phyloP scores from a whole-genome alignment of 345 rosid genomes.

The Diplotaxis tenuifolia region DNA sequence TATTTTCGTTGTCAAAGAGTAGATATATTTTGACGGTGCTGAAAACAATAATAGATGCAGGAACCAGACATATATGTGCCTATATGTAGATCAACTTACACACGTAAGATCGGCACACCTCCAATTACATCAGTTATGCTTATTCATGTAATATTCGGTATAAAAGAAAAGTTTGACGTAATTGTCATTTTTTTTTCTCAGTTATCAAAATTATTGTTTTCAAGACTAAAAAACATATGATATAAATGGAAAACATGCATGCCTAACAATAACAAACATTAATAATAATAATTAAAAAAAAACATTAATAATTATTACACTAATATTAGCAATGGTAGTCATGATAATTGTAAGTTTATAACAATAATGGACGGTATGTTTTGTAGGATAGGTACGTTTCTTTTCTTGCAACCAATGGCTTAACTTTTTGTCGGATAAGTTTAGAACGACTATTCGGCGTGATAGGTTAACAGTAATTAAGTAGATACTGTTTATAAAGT shows the following conservation, averaged over 20 bases:
- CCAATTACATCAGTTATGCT: conserved; percentile 7
- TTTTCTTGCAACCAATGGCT: background rate
- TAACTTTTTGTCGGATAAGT: conserved; percentile 3
- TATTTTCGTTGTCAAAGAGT: conserved; percentile 9
- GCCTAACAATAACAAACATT: conserved; percentile 27
- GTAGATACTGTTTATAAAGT: background rate
- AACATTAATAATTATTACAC: conserved; percentile 17
- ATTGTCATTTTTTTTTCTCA: conserved; percentile 7
- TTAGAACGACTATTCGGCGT: conserved; percentile 23
- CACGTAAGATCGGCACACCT: conserved; percentile 26
- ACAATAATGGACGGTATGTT: conserved; percentile 17
- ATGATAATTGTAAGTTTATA: background rate
- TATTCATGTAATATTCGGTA: conserved; percentile 18
- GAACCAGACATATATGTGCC: background rate
- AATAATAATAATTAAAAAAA: too few species aligned
- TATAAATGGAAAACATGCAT: conserved; percentile 28
- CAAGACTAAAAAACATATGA: conserved; percentile 27
- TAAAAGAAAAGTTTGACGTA: conserved; percentile 30
- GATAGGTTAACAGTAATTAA: conserved; percentile 23
- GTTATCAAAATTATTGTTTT: conserved; percentile 16
- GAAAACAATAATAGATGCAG: conserved; percentile 11
- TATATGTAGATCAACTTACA: background rate
- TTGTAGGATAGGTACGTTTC: background rate
- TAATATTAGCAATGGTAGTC: background rate
- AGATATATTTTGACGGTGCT: conserved; percentile 4